Evolutionary conservation across 179 eudicot species (phyloP).

Genomic region (Sideroxylon spinosum): DNA sequence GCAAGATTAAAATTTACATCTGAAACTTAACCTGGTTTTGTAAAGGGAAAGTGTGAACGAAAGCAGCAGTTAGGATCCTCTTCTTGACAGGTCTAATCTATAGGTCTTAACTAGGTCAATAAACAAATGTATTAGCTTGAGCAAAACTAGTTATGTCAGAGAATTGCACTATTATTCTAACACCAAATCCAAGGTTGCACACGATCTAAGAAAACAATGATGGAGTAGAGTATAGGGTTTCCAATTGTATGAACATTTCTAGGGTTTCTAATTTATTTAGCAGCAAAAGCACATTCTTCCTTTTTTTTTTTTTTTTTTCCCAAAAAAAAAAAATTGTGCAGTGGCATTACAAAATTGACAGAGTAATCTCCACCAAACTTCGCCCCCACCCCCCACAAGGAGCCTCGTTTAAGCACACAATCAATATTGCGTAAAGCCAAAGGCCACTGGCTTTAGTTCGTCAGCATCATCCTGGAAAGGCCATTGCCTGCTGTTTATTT

Average conservation of each 20-base stretch:
- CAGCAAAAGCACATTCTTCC: slow-evolving; percentile 20
- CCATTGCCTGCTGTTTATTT: slow-evolving; percentile 42
- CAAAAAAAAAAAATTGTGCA: slow-evolving; percentile 4
- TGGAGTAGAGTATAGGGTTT: slow-evolving; percentile 17
- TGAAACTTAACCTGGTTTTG: not conserved
- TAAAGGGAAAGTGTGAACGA: slow-evolving; percentile 3
- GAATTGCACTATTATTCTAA: slow-evolving; percentile 8
- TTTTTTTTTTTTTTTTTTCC: no score
- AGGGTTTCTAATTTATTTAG: slow-evolving; percentile 27
- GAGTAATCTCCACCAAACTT: slow-evolving; percentile 14
- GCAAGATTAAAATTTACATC: not conserved
- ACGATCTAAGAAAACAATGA: slow-evolving; percentile 24
- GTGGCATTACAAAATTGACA: slow-evolving; percentile 23
- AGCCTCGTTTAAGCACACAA: slow-evolving; percentile 7
- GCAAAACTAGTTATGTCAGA: slow-evolving; percentile 7
- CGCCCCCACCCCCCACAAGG: no score
- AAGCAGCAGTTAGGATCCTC: not conserved
- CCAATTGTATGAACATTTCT: slow-evolving; percentile 25
- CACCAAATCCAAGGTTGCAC: slow-evolving; percentile 21
- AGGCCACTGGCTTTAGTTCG: slow-evolving; percentile 70
- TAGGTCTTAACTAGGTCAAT: slow-evolving; percentile 14
- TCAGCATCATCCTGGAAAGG: slow-evolving; percentile 41
- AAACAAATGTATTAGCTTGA: slow-evolving; percentile 16
- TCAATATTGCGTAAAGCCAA: slow-evolving; percentile 52
- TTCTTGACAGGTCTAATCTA: not conserved